Base-by-base conservation (phyloP, 2,329 filamentous ascomycete species). In the Fusarium denticulatum region DNA sequence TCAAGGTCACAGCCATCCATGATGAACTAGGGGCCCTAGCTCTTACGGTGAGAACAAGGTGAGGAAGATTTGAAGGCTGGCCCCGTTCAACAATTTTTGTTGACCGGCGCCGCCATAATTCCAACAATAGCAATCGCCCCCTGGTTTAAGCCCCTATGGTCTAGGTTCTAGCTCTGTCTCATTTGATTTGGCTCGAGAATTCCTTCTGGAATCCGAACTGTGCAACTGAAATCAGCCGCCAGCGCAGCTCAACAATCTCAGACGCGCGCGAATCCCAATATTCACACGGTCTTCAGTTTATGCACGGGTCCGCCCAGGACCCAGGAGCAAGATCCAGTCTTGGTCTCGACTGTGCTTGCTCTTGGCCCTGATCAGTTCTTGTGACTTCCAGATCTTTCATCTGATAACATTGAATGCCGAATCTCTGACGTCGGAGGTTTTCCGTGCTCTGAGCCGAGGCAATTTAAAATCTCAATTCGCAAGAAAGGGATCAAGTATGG, bases 41-140 rank as follows among this genome's bases (percentile, higher is more conserved):
- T 45, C 36, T 47, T 60, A 62, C 71, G 71, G 71, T 74, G 71
- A 74, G 67, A 37, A 53, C 67, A 69, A 74, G 71, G 71, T 74
- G 71, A 74, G 70, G 47, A 63, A 72, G 68, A 43, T 58, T 55
- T 57, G 58, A 50, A 67, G 47, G 36, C 30, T 57, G 46, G 46
- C 53, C 61, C 53, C 55, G 71, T 76, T 77, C 75, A 77, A 77
- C 75, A 74, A 42, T 65, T 73, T 72, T 60, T 53, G 60, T 57
- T 59, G 49, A 47, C 60, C 26, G 14, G 61, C 57, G 22, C 52
- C 60, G 49, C 56, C 60, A 58, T 66, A 58, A 60, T 64, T 77
- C 69, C 75, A 75, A 75, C 67, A 76, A 77, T 73, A 75, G 64
- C 59, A 77, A 66, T 65, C 20, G 43, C 49, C 56, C 56, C 46